These are phyloP conservation scores for Neurospora intermedia DNA, from an alignment of 495 filamentous ascomycete genomes.

Conservation along the genomic window DNA sequence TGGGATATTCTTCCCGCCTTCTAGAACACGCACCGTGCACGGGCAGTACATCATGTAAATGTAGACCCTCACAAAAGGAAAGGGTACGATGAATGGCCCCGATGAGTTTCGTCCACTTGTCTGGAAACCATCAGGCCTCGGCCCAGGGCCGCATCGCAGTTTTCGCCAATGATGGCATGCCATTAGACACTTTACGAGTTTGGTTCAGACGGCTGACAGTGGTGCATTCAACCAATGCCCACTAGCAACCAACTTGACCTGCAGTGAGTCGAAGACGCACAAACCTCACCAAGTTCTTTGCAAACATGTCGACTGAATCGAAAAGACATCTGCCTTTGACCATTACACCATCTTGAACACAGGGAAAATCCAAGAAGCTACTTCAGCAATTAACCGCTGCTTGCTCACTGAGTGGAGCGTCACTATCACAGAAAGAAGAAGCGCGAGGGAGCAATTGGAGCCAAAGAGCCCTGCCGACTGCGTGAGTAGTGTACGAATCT, in stretches of 20 bases:
- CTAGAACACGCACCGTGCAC: not conserved
- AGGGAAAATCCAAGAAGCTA: not conserved
- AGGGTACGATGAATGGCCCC: not conserved
- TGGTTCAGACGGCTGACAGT: not conserved
- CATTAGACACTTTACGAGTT: not conserved
- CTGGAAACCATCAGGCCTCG: not conserved
- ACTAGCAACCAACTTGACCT: not conserved
- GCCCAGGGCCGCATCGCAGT: not conserved
- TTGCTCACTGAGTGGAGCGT: not conserved
- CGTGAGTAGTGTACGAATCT: too few species aligned
- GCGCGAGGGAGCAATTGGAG: not conserved
- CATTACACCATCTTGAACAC: not conserved
- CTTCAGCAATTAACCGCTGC: not conserved
- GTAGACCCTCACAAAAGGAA: not conserved
- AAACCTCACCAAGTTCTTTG: not conserved
- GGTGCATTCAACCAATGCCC: not conserved
- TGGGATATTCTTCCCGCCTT: not conserved
- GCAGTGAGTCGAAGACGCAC: not conserved
- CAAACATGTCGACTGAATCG: not conserved
- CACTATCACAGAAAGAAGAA: not conserved
- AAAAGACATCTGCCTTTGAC: too few species aligned
- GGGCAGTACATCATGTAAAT: not conserved
- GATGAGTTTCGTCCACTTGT: not conserved
- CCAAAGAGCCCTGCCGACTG: not conserved
- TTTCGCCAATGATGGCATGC: not conserved